These are phyloP conservation scores for Scedosporium dehoogii DNA, from an alignment of 2,329 filamentous ascomycete genomes.

Conservation along the genomic window DNA sequence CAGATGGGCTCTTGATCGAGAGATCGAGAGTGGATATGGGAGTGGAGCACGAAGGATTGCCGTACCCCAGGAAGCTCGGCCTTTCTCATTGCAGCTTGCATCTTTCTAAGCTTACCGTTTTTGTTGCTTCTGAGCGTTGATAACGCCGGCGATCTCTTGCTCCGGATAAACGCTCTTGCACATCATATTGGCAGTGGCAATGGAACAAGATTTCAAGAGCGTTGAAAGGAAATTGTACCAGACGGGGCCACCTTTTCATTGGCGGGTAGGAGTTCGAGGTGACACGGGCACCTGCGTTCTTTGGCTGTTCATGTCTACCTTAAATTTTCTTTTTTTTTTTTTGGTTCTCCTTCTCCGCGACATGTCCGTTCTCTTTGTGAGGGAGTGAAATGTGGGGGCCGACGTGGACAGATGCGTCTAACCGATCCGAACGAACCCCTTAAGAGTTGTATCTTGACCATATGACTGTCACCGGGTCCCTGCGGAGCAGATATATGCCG, in stretches of 20 bases:
- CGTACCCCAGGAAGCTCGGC: too few species aligned
- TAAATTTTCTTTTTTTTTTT: not conserved
- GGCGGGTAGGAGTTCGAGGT: not conserved
- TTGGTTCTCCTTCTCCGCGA: not conserved
- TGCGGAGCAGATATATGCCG: not conserved
- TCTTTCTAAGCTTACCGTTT: not conserved
- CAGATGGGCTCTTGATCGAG: not conserved
- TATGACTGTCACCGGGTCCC: not conserved
- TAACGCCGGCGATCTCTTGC: not conserved
- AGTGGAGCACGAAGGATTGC: too few species aligned
- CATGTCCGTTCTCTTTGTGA: not conserved
- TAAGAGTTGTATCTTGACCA: not conserved
- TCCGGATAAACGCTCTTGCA: not conserved
- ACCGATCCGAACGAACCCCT: not conserved
- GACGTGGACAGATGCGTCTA: constrained; percentile 4
- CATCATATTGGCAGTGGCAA: not conserved
- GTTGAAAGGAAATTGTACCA: not conserved
- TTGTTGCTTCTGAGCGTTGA: not conserved
- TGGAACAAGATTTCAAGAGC: not conserved
- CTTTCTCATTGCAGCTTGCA: too few species aligned
- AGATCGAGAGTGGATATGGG: not conserved
- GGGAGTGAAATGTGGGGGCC: not conserved
- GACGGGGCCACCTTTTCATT: not conserved
- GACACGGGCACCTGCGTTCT: not conserved
- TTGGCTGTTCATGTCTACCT: not conserved